A percentile compares a stretch with the other conserved stretches of the same genome.
phyloP scores from a whole-genome alignment of 2,329 filamentous ascomycete species.

The Daldinia sp. region DNA sequence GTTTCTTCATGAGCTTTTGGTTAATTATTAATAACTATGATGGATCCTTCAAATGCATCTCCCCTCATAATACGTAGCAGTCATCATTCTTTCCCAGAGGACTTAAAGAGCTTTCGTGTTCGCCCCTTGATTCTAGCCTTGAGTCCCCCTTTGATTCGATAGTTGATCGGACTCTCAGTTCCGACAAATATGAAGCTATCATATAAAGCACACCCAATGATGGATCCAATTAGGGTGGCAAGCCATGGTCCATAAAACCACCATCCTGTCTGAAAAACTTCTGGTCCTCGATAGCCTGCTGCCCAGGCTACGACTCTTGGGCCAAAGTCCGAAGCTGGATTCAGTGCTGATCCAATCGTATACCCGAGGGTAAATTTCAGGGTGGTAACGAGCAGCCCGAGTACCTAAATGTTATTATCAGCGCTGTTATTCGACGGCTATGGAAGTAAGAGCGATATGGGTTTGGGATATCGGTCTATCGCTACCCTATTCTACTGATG shows the following conservation, averaged over 20 bases:
- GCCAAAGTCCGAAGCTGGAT: slow-evolving; percentile 51
- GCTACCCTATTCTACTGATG: background rate
- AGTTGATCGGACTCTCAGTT: slow-evolving; percentile 44
- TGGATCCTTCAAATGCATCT: background rate
- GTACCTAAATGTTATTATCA: slow-evolving; percentile 29
- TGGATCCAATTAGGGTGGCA: slow-evolving; percentile 40
- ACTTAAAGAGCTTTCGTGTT: slow-evolving; percentile 18
- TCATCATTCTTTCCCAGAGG: slow-evolving; percentile 5
- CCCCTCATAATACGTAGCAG: background rate
- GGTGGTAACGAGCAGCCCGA: slow-evolving; percentile 48
- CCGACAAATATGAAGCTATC: slow-evolving; percentile 47
- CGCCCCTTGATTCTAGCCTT: slow-evolving; percentile 21
- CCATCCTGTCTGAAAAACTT: slow-evolving; percentile 46
- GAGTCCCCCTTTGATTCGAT: slow-evolving; percentile 10
- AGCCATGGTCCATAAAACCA: slow-evolving; percentile 47
- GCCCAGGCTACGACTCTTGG: slow-evolving; percentile 38
- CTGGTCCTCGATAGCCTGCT: slow-evolving; percentile 31
- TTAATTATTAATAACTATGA: background rate
- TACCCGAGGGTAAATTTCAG: slow-evolving; percentile 50
- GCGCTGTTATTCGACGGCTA: background rate
- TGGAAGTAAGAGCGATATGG: background rate
- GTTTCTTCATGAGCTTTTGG: background rate
- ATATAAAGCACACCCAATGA: slow-evolving; percentile 45
- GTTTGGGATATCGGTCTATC: background rate
- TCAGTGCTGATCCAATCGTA: slow-evolving; percentile 50